phyloP scores from a whole-genome alignment of 768 basidiomycete genomes.

The Daedaleopsis sinensis region DNA sequence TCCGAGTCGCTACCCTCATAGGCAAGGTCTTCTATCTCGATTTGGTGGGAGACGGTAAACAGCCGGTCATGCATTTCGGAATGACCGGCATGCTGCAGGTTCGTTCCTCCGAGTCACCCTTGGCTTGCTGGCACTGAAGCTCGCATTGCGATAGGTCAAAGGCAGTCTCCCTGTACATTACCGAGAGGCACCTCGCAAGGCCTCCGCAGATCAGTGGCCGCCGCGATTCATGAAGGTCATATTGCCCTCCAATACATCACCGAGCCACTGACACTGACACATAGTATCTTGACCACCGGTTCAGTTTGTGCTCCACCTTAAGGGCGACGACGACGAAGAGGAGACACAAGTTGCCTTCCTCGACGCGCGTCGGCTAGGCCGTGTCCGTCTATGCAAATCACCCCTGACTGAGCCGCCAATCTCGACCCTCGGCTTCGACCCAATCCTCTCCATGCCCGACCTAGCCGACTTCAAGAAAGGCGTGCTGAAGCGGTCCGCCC shows the following conservation, averaged over 20 bases:
- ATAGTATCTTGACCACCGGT: too few species aligned
- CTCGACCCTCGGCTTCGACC: constrained; percentile 75
- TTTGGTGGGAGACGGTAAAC: constrained; percentile 59
- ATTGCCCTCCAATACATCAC: background rate
- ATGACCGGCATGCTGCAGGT: constrained; percentile 88
- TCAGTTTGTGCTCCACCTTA: constrained; percentile 69
- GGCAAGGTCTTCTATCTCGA: constrained; percentile 72
- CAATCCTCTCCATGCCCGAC: constrained; percentile 67
- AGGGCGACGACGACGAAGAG: constrained; percentile 37
- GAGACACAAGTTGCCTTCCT: constrained; percentile 64
- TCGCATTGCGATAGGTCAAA: constrained; percentile 42
- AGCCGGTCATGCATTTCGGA: constrained; percentile 79
- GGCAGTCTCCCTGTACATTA: constrained; percentile 54
- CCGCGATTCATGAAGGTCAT: constrained; percentile 66
- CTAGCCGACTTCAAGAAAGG: constrained; percentile 50
- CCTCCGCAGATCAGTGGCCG: constrained; percentile 54
- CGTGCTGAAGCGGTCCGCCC: constrained; percentile 58
- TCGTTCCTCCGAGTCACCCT: too few species aligned
- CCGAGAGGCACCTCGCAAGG: constrained; percentile 44
- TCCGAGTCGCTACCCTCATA: constrained; percentile 24
- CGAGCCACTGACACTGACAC: background rate
- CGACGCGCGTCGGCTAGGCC: constrained; percentile 71
- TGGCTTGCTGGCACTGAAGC: background rate
- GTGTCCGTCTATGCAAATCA: constrained; percentile 61
- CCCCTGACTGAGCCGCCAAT: constrained; percentile 71